These are phyloP conservation scores for Deinandra increscens DNA, from an alignment of 129 eudicot species.

Conservation along the genomic window DNA sequence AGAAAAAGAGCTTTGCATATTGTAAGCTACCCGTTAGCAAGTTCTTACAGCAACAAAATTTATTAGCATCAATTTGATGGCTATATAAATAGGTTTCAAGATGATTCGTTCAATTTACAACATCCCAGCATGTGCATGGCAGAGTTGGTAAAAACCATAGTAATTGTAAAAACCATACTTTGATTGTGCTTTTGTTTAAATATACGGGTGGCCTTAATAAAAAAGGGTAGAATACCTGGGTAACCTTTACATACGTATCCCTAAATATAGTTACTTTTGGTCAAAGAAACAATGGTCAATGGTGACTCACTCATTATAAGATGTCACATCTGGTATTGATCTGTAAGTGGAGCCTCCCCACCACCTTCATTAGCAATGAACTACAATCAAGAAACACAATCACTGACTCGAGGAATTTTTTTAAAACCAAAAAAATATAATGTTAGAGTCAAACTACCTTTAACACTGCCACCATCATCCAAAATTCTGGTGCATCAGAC, in stretches of 20 bases:
- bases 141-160: neutral
- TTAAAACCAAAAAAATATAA: neutral
- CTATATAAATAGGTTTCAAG: too few relatives aligned
- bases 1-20: too few relatives aligned
- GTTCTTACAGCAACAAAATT: too few relatives aligned
- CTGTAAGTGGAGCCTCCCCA: constrained; percentile 96
- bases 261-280: neutral
- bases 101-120: neutral
- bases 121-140: neutral
- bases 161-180: neutral
- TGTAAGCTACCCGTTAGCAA: too few relatives aligned
- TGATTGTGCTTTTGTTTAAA: neutral
- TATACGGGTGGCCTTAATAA: too few relatives aligned
- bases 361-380: constrained; percentile 93
- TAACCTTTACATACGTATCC: neutral
- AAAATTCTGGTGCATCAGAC: constrained; percentile 76
- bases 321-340: constrained; percentile 97
- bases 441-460: constrained; percentile 46
- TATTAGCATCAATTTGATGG: too few relatives aligned
- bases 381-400: constrained; percentile 2
- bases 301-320: constrained; percentile 81
- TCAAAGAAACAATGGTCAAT: neutral
- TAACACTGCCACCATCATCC: constrained; percentile 96
- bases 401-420: neutral
- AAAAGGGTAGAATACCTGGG: neutral